Base-by-base conservation (phyloP, 768 basidiomycete genomes). In the Phaeotremella skinneri region DNA sequence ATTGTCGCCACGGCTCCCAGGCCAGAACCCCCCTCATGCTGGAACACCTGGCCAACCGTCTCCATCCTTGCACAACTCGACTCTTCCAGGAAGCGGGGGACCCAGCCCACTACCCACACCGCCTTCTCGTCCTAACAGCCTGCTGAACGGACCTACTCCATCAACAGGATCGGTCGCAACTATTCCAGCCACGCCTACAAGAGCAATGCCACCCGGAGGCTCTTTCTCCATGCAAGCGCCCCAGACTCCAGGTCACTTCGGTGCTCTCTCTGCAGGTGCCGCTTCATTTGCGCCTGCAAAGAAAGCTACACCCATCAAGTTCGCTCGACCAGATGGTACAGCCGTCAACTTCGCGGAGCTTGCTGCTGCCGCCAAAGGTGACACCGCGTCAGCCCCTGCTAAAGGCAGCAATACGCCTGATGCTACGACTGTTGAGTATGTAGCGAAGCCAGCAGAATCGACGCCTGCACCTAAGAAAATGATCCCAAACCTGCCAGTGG, bases 271-370 rank as follows among this genome's bases (percentile, higher is more conserved):
- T 17, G 71, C 62, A n/a, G 62, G 62, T 49, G 81, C 81, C 49
- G 67, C 75, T 20, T 70, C 80, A 9, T 75, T 73, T 73, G n/a
- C 37, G n/a, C 37, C 37, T 39, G 69, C 68, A 48, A 79, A 79
- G 4, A 55, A 68, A 34, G 76, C 77, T 56, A 79, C 67, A 58
- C 78, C 81, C 52, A 67, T 76, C 63, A 75, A 72, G 55, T 58
- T 76, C 43, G 57, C 73, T 17, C 70, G 75, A 39, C 68, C 78
- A 2, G 83, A 84, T 67, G 81, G 82, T 26, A 79, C 79, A 49
- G 80, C 71, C 23, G 59, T 80, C 56, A 81, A 81, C 62, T 79
- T 84, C 47, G 72, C 77, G 25, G 80, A 81, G 29, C 80, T 80
- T 2, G 79, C 78, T 56, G 68, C 74, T 55, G 77, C 80, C 34